Conservation (phyloP, 306 rosid genomes). For the Citrullus amarus region DNA sequence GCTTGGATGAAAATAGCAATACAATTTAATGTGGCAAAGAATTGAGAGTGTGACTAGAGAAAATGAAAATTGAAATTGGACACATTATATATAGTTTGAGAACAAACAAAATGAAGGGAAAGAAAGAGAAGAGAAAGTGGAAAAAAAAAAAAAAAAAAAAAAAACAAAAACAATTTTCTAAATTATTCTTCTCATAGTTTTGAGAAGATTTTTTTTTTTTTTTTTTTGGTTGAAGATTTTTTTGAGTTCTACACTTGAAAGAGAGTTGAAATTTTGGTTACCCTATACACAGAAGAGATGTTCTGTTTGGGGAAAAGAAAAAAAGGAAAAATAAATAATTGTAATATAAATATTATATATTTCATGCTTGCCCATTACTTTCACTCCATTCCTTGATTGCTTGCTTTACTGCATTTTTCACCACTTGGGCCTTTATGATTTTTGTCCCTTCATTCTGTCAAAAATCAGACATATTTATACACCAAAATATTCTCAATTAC, state of each 20-base stretch:
- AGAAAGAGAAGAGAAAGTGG: neutral
- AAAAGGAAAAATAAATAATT: neutral
- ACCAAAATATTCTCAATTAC: no score
- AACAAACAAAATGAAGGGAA: neutral
- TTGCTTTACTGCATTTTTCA: constrained; percentile 61
- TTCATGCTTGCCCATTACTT: constrained; percentile 14
- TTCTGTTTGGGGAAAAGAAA: neutral
- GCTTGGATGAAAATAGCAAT: no score
- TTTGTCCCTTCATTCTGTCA: constrained; percentile 39
- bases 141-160: neutral
- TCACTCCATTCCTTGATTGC: constrained; percentile 52
- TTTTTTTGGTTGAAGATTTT: neutral
- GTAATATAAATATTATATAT: neutral
- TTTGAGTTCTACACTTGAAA: neutral
- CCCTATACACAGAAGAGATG: neutral
- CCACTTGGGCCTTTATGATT: constrained; percentile 61
- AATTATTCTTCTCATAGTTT: neutral
- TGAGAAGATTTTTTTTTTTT: neutral
- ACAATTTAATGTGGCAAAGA: no score
- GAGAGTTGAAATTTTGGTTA: neutral
- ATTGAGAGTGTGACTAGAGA: neutral
- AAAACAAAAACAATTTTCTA: neutral
- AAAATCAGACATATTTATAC: neutral
- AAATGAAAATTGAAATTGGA: neutral
- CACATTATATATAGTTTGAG: neutral